phyloP scores from a whole-genome alignment of 2,329 filamentous ascomycete genomes.

The Cladosporium sp. region DNA sequence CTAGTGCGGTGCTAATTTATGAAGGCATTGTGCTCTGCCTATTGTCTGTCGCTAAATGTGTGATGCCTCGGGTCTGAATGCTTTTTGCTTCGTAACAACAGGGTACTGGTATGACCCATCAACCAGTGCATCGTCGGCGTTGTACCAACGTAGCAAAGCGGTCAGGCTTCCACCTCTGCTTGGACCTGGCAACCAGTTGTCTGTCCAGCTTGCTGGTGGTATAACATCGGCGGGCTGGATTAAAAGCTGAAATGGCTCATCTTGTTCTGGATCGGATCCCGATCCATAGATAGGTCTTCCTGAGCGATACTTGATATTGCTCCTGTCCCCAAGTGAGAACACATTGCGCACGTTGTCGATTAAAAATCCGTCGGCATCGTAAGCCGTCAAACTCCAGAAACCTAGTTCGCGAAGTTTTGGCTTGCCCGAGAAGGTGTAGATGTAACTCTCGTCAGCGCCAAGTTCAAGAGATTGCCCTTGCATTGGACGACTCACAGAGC shows the following conservation, averaged over 20 bases:
- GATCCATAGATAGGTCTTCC: constrained; percentile 15
- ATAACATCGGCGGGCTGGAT: constrained; percentile 16
- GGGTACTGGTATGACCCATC: constrained; percentile 4
- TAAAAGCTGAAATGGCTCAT: constrained; percentile 17
- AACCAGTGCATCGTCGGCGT: not conserved
- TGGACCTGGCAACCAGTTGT: constrained; percentile 18
- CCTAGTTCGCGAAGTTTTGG: constrained; percentile 15
- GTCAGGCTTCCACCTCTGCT: not conserved
- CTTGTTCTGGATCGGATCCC: not conserved
- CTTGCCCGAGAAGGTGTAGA: constrained; percentile 20
- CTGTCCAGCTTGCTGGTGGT: constrained; percentile 20
- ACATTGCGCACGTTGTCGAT: constrained; percentile 15
- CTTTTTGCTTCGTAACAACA: constrained; percentile 1
- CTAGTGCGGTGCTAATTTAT: no score
- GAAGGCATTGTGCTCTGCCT: no score
- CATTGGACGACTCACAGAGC: not conserved
- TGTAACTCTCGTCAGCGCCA: constrained; percentile 14
- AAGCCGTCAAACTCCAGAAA: constrained; percentile 21
- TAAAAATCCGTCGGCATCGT: constrained; percentile 16
- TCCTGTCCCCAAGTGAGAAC: constrained; percentile 19
- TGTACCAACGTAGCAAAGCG: constrained; percentile 4
- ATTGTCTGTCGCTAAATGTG: no score
- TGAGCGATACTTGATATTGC: constrained; percentile 17
- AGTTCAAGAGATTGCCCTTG: constrained; percentile 3
- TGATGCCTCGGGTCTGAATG: not conserved